Base-by-base conservation (phyloP, 352 stramenopile species). In the Pythium oligandrum region DNA sequence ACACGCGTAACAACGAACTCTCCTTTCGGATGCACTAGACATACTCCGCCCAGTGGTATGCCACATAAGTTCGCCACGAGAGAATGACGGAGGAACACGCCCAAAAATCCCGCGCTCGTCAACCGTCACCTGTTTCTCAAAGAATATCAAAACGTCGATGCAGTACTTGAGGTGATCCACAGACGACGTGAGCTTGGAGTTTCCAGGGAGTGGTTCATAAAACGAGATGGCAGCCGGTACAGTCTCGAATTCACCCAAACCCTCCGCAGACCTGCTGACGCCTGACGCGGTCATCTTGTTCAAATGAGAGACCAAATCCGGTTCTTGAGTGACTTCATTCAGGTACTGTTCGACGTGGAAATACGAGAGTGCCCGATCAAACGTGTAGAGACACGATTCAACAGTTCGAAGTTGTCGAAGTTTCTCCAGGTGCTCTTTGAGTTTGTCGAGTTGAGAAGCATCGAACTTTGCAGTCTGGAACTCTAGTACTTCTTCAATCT, bases 341-440 rank as follows among this genome's bases (percentile, higher is more conserved):
- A 95, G 44, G 48, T 90, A 88, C 51, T 92, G 82, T 44, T 95
- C 84, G 10, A 95, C 72, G 53, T 89, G 80, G 38, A 95, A 88
- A 53, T 80, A 95, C 1, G 79, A 78, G 9, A 87, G 70, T 1
- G 84, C 82, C 4, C 84, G 80, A 50, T 95, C 82, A 53, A 83
- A 89, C 3, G 80, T 89, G 55, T 93, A 77, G 59, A 93, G 61
- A 3, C 80, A 86, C 4, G 82, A 77, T 50, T 95, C 77, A 2
- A 90, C 68, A 2, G 80, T 93, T 11, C 84, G 82, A 36, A 90
- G 54, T 43, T 92, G 84, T 0, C 84, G 84, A 32, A 91, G 48
- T 46, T 76, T 84, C 35, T 89, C 73, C 8, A 91, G 61, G 53
- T 92, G 80, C 1, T 43, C 40, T 34, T 87, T 88, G 5, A 93